Base-by-base conservation (phyloP, 306 rosid species). In the Echinosophora koreensis region DNA sequence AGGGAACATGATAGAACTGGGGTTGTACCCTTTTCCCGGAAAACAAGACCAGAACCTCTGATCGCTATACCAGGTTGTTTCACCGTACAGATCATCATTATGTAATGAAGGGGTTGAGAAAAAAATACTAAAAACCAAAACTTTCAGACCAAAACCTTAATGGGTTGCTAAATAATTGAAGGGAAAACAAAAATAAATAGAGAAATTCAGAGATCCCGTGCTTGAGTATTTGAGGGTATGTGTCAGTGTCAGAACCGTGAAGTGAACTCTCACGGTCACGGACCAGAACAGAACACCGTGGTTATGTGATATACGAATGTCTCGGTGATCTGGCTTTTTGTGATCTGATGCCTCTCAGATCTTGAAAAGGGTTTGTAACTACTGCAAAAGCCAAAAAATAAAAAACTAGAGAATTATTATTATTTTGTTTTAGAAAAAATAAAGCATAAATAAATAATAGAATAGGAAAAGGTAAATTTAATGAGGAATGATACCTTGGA, bases 11-110 rank as follows among this genome's bases (percentile, higher is more conserved):
- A 35, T 34, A 46, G 65, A 41, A 59, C 41, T 46, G 44, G 49
- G 51, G 6, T 15, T 65, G 66, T 16, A 12, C 65, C 74, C 68
- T 22, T 79, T 55, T 52, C 59, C 41, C 81, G 65, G n/a, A 74
- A 38, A 38, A 83, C 55, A 69, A 46, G 30, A 38, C 42, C 71
- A 14, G 71, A 79, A 17, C 60, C 69, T 38, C 14, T 39, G 81
- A 79, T 56, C 34, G 79, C 49, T 15, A 69, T 6, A 28, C 61
- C 52, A 14, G 84, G 72, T 37, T 79, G 87, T 69, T 69, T 84
- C 66, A 84, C 66, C 0, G 84, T 55, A 78, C 61, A 79, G 52
- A 84, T 63, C 87, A 84, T 84, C 84, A 84, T 84, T 12, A 74
- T 66, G 57, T 52, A 62, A 34, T 11, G 62, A 69, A 12, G 49